Percentiles rank a stretch among this genome's conserved stretches.
Evolutionary conservation across 2,329 filamentous ascomycete species (phyloP).

Genomic region (Gnomoniopsis smithogilvyi): DNA sequence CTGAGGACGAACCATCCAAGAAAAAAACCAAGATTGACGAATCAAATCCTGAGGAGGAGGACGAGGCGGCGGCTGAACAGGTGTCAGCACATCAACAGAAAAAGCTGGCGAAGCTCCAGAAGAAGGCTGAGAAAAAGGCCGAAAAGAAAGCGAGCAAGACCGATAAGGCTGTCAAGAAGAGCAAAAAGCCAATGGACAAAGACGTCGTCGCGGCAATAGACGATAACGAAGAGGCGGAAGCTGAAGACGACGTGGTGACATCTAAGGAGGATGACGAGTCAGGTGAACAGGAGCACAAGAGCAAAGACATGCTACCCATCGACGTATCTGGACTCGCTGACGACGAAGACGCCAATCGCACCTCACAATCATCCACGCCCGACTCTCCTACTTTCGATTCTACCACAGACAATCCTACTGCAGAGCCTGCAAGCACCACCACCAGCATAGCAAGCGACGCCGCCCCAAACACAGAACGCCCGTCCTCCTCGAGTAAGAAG

Average conservation of each 20-base stretch:
- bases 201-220: slow-evolving; percentile 41
- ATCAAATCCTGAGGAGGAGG: slow-evolving; percentile 22
- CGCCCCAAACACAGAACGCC: slow-evolving; percentile 30
- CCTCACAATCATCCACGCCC: slow-evolving; percentile 45
- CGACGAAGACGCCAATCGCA: slow-evolving; percentile 39
- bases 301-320: slow-evolving; percentile 37
- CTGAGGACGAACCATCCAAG: slow-evolving; percentile 42
- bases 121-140: slow-evolving; percentile 22
- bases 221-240: slow-evolving; percentile 25
- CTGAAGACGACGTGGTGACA: slow-evolving; percentile 15
- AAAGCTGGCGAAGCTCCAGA: slow-evolving; percentile 21
- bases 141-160: slow-evolving; percentile 22
- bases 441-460: slow-evolving; percentile 69
- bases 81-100: slow-evolving; percentile 17
- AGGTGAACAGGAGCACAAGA: slow-evolving; percentile 20
- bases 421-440: slow-evolving; percentile 52
- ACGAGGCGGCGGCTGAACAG: slow-evolving; percentile 22
- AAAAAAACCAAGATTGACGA: slow-evolving; percentile 50
- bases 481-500: slow-evolving; percentile 61
- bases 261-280: slow-evolving; percentile 28
- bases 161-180: slow-evolving; percentile 10
- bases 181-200: background rate
- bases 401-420: slow-evolving; percentile 33
- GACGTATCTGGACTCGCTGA: slow-evolving; percentile 46
- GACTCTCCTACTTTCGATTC: slow-evolving; percentile 62